Evolutionary conservation across 129 eudicot genomes (phyloP), one percentile per base, ranked within the genome.

Genomic region (Apium graveolens): DNA sequence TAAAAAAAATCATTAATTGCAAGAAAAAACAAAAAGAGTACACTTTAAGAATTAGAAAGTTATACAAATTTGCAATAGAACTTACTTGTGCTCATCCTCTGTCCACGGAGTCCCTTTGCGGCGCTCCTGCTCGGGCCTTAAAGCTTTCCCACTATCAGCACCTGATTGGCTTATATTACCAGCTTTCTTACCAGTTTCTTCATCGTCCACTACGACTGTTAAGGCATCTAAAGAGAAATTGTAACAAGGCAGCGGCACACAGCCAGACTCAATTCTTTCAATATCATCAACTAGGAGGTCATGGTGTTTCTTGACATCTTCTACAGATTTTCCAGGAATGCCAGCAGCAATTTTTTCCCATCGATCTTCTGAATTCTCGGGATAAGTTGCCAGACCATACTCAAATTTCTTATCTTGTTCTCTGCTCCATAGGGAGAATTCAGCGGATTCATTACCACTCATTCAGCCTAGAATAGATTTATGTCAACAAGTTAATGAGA

Each of bases 381-480:
- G 82, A 81, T 89, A 88, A 45, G 80, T 84, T 44, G 86, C 88
- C n/a, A 93, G 57, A 20, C 96, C 97, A 73, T 88, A 85, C 88
- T 93, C 98, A 62, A 93, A 93, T 27, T 90, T 91, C 81, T 77
- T 85, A 78, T 93, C 91, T 81, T 91, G 87, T 79, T 93, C 97
- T 75, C 91, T 85, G 75, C 89, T 89, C 98, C 98, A 93, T 49
- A 46, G 16, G 44, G 87, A 80, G 77, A 76, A 77, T 74, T 71
- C 75, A 41, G 80, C 77, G 17, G 83, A 80, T 75, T 90, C 88
- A 73, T 87, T 88, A 37, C 74, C 86, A 68, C 85, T 86, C 84
- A 81, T 83, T 55, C 83, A 65, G 71, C 41, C 78, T 53, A 34
- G 1, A 51, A 35, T 26, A 18, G 45, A 43, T 77, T 39, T 77